A percentile compares a stretch with the other conserved stretches of the same genome.
Conservation (phyloP, 768 basidiomycete species). For the Phylloporus scabripes region DNA sequence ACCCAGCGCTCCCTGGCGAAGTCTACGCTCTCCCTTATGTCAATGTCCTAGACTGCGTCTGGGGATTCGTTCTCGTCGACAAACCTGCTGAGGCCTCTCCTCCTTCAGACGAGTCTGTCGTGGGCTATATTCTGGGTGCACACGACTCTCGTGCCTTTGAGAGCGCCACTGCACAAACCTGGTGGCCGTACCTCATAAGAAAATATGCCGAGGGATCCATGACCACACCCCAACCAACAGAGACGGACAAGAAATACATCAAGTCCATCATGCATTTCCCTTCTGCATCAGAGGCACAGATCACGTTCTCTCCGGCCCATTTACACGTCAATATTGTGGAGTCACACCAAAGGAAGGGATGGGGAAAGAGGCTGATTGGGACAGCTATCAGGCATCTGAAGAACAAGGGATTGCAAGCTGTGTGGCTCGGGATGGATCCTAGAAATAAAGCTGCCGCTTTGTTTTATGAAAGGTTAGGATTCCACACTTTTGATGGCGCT, state of each 20-base stretch:
- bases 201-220: constrained; percentile 41
- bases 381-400: constrained; percentile 50
- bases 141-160: constrained; percentile 65
- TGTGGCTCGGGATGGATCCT: constrained; percentile 69
- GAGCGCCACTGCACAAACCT: constrained; percentile 44
- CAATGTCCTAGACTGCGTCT: constrained; percentile 52
- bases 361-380: constrained; percentile 61
- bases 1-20: constrained; percentile 61
- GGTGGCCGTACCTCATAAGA: constrained; percentile 61
- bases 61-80: constrained; percentile 70
- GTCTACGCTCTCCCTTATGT: constrained; percentile 75
- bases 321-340: constrained; percentile 71
- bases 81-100: constrained; percentile 20
- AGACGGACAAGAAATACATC: constrained; percentile 30
- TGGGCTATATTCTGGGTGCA: constrained; percentile 70
- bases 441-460: constrained; percentile 52
- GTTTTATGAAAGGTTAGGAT: constrained; percentile 64
- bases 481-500: constrained; percentile 50
- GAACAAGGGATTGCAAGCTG: constrained; percentile 37
- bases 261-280: constrained; percentile 31
- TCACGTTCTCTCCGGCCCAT: constrained; percentile 67
- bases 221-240: constrained; percentile 13
- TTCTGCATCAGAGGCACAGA: constrained; percentile 45
- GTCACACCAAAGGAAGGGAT: constrained; percentile 60
- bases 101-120: constrained; percentile 38